A percentile compares a stretch with the other conserved stretches of the same genome.
Evolutionary conservation across 1,284 basidiomycete genomes (phyloP).

Genomic region (Schizophyllum commune): DNA sequence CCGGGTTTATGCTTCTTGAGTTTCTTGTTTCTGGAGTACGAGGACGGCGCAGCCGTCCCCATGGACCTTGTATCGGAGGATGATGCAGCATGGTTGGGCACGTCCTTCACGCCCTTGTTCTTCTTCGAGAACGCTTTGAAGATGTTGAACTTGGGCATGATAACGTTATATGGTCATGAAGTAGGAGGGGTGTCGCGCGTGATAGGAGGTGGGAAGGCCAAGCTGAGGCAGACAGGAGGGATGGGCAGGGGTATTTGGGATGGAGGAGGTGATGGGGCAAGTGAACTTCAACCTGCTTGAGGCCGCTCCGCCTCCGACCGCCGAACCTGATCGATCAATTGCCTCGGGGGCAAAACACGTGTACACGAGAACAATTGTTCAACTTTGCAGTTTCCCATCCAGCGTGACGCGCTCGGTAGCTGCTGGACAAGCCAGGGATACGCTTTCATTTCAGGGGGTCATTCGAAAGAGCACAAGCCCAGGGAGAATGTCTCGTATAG

Average conservation of each 20-base stretch:
- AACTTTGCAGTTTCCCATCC: too few relatives aligned
- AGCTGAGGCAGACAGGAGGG: background rate
- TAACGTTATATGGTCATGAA: background rate
- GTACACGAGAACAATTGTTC: background rate
- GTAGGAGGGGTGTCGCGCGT: background rate
- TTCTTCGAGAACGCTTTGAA: background rate
- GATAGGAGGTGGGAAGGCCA: background rate
- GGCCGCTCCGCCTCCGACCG: background rate
- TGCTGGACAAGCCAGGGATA: too few relatives aligned
- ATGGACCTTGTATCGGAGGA: background rate
- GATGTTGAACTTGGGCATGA: background rate
- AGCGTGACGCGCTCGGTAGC: too few relatives aligned
- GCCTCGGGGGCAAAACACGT: background rate
- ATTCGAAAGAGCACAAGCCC: too few relatives aligned
- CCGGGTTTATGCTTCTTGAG: background rate
- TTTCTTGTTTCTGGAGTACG: background rate
- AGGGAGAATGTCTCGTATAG: too few relatives aligned
- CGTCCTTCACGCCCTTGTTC: background rate
- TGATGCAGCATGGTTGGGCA: background rate
- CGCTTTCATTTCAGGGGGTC: too few relatives aligned
- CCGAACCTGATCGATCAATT: background rate
- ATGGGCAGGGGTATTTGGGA: background rate
- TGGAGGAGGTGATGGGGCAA: background rate
- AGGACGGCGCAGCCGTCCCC: background rate
- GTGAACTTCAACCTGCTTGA: background rate